A percentile compares a stretch with the other conserved stretches of the same genome.
These are phyloP conservation scores for Tetrahymena malaccensis DNA, from an alignment of 73 alveolate genomes.

Conservation along the genomic window DNA sequence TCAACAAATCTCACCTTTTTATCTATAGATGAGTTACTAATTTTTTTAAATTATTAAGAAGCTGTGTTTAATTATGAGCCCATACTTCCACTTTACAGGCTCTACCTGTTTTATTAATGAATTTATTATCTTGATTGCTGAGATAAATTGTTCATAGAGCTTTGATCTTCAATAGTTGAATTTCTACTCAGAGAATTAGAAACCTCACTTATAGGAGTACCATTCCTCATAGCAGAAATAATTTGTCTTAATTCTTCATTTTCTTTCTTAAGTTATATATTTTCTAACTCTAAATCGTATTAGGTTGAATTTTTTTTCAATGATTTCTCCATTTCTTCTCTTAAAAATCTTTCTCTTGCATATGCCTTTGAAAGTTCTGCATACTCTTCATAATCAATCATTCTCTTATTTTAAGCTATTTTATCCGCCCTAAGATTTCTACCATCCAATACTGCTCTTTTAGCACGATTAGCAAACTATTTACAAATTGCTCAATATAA, in stretches of 20 bases:
- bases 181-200: background rate
- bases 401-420: background rate
- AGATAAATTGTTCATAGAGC: background rate
- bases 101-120: background rate
- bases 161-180: background rate
- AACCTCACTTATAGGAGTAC: background rate
- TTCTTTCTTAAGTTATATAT: constrained; percentile 15
- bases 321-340: constrained; percentile 26
- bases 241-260: constrained; percentile 16
- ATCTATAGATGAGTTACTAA: background rate
- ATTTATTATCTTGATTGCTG: background rate
- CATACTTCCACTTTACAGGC: background rate
- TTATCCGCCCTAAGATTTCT: constrained; percentile 15
- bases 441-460: constrained; percentile 46
- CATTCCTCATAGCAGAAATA: background rate
- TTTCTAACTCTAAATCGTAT: constrained; percentile 8
- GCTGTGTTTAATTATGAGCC: background rate
- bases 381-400: constrained; percentile 16
- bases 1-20: constrained; percentile 37
- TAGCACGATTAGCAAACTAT: constrained; percentile 37
- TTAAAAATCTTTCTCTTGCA: constrained; percentile 13
- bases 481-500: background rate
- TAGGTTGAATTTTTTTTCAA: constrained; percentile 11
- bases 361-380: constrained; percentile 25
- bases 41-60: constrained; percentile 6